phyloP scores from a whole-genome alignment of 345 rosid species.

The Luvunga scandens region DNA sequence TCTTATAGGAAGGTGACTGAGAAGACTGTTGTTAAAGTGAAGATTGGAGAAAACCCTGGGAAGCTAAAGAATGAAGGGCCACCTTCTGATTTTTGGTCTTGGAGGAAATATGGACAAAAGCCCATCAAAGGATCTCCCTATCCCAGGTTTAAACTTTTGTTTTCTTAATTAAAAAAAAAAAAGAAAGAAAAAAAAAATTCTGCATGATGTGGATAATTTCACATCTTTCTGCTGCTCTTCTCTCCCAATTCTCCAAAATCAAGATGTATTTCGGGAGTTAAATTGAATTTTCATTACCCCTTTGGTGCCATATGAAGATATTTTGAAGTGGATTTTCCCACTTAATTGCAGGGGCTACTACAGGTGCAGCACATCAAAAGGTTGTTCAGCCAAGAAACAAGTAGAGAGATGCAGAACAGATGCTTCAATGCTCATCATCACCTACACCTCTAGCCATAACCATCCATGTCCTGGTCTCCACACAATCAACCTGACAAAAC shows the following conservation, averaged over 20 bases:
- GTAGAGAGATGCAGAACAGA: slow-evolving; percentile 71
- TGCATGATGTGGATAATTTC: neutral
- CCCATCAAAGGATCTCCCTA: slow-evolving; percentile 74
- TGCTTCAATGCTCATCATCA: slow-evolving; percentile 58
- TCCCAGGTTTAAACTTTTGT: slow-evolving; percentile 40
- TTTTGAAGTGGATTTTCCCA: too few relatives aligned
- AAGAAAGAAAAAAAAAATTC: neutral
- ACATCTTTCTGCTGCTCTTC: neutral
- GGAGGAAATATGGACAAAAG: slow-evolving; percentile 79
- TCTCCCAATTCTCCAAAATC: neutral
- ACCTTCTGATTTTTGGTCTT: slow-evolving; percentile 72
- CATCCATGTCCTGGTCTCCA: slow-evolving; percentile 51
- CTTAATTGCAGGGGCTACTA: slow-evolving; percentile 54
- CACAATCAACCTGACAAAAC: slow-evolving; percentile 10
- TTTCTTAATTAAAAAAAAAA: neutral
- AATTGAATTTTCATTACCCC: neutral
- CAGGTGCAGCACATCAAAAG: slow-evolving; percentile 73
- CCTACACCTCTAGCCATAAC: slow-evolving; percentile 64
- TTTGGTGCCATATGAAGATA: neutral
- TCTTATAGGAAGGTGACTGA: slow-evolving; percentile 47
- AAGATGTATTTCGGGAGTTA: neutral
- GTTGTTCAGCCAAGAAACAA: slow-evolving; percentile 71
- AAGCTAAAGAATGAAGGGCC: slow-evolving; percentile 59
- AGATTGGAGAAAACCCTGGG: slow-evolving; percentile 44
- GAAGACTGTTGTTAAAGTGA: slow-evolving; percentile 59